Base-by-base conservation (phyloP, 345 rosid genomes). In the Linum lewisii region DNA sequence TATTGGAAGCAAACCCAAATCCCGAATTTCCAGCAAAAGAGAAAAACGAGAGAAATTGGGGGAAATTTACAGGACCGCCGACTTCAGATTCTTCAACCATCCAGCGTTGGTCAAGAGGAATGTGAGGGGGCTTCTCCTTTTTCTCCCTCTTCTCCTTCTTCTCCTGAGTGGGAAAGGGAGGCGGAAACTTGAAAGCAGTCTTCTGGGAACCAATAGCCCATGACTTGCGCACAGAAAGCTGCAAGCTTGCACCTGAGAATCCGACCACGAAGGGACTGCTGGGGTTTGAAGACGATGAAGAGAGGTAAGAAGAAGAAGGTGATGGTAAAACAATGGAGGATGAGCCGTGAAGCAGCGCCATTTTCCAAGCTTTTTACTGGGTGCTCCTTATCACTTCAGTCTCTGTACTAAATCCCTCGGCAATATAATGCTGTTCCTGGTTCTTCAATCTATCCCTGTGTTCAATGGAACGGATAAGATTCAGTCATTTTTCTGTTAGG, bases 31-130 rank as follows among this genome's bases (percentile, higher is more conserved):
- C 56, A 61, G 16, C 10, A 11, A 6, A 32, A 37, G 2, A 24
- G 23, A 14, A 18, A 60, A 24, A 18, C 34, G 13, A 21, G 1
- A n/a, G 0, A 19, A 22, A 3, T 14, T 14, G n/a, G 7, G n/a
- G 7, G 14, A 20, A 21, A 5, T 22, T 64, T 66, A 71, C 75
- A 58, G 75, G 75, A 54, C 75, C 75, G 18, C 58, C 54, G 24
- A 71, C 49, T 51, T 71, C 75, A n/a, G 32, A 51, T 24, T 66
- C 75, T 32, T 71, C 75, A 34, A 71, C 66, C 67, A 71, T 36
- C 75, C 75, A 71, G 15, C 75, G 75, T 18, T 71, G 70, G 13
- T 71, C 75, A 13, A 71, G 64, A 5, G 75, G 75, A 15, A 71
- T 57, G n/a, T 32, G 49, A 62, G 71, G 5, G 8, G 52, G 15